Percentiles rank a stretch among this genome's conserved stretches.
These are phyloP conservation scores for Sarocladiaceae sp. DNA, from an alignment of 2,329 filamentous ascomycete genomes.

Conservation along the genomic window DNA sequence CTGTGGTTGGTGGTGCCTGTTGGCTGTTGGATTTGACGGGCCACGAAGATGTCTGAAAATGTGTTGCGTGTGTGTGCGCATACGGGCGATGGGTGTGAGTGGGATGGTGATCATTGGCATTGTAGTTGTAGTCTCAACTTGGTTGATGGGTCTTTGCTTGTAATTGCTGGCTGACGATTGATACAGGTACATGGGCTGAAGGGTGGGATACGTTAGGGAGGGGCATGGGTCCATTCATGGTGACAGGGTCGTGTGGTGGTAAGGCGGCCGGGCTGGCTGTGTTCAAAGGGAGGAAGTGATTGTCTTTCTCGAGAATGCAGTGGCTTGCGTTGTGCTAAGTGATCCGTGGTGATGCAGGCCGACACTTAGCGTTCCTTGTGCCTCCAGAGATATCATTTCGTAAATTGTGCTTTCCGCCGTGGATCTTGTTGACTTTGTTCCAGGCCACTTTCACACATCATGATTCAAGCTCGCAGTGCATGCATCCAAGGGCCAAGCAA, in stretches of 20 bases:
- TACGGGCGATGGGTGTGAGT: neutral
- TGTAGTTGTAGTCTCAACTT: too few relatives aligned
- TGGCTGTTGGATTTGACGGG: neutral
- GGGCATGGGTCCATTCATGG: too few relatives aligned
- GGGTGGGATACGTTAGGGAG: too few relatives aligned
- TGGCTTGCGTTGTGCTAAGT: neutral
- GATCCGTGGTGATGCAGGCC: neutral
- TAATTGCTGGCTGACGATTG: neutral
- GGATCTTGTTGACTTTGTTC: too few relatives aligned
- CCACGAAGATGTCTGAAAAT: neutral
- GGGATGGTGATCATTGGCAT: neutral
- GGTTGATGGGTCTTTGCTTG: neutral
- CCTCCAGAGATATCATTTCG: too few relatives aligned
- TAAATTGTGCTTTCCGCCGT: too few relatives aligned
- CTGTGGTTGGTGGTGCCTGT: neutral
- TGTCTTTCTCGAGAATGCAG: conserved; percentile 5
- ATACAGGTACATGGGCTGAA: too few relatives aligned
- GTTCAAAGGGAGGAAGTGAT: neutral
- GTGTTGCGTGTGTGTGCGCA: neutral
- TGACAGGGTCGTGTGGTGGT: neutral
- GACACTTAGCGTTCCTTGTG: neutral
- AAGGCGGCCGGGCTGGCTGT: neutral
- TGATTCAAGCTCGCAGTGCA: too few relatives aligned
- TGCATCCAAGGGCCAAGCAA: neutral
- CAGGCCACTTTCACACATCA: too few relatives aligned